phyloP scores from a whole-genome alignment of 2,329 filamentous ascomycete species.

The Fusarium azukiicola region DNA sequence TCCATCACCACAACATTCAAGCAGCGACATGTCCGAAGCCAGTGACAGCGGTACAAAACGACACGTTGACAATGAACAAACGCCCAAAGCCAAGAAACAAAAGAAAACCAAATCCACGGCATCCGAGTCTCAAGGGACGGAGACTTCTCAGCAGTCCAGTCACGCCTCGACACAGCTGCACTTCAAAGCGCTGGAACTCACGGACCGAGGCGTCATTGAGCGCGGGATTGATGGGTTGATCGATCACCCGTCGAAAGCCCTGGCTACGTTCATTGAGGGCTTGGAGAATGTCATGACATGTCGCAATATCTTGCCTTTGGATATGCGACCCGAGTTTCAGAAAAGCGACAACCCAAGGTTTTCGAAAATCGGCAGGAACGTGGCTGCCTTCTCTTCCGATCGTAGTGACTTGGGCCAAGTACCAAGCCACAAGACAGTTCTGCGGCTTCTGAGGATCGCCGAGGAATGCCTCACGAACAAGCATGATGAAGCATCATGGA shows the following conservation, averaged over 20 bases:
- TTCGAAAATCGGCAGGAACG: background rate
- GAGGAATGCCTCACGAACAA: background rate
- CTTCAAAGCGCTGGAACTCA: background rate
- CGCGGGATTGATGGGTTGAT: background rate
- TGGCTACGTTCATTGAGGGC: background rate
- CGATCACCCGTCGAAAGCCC: background rate
- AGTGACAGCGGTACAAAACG: background rate
- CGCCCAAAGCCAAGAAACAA: background rate
- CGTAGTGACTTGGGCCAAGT: background rate
- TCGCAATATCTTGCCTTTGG: background rate
- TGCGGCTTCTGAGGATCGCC: background rate
- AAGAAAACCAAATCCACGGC: background rate
- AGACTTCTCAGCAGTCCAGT: background rate
- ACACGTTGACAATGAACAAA: background rate
- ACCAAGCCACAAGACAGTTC: background rate
- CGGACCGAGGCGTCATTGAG: background rate
- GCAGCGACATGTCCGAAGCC: background rate
- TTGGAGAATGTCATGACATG: background rate
- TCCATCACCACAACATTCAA: background rate
- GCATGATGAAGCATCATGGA: background rate
- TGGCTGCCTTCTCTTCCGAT: background rate
- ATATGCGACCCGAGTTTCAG: background rate
- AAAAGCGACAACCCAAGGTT: background rate
- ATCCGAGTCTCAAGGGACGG: background rate
- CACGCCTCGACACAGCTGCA: background rate